Conservation (phyloP, 148 eudicot species). For the Arbutus unedo region DNA sequence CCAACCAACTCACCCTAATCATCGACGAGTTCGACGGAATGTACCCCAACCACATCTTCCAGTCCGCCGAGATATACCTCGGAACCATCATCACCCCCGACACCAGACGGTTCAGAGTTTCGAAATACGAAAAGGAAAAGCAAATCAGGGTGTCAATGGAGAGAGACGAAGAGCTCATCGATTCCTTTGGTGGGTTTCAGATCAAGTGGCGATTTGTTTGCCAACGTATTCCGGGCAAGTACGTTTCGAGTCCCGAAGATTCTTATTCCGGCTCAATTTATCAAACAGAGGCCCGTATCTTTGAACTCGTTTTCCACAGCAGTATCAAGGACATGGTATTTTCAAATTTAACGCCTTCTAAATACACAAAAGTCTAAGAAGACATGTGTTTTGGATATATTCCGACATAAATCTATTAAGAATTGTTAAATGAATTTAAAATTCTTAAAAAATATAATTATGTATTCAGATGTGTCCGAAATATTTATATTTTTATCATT, state of each 20-base stretch:
- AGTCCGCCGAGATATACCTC: conserved; percentile 22
- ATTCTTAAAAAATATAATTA: no score
- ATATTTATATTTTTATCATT: no score
- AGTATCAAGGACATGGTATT: conserved; percentile 17
- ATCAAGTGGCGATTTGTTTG: conserved; percentile 23
- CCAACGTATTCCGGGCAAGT: conserved; percentile 1
- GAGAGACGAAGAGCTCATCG: conserved; percentile 20
- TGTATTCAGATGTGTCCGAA: no score
- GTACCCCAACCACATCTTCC: conserved; percentile 19
- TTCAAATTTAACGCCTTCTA: not conserved
- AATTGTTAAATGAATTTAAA: no score
- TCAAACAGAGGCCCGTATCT: conserved; percentile 7
- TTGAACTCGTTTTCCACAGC: conserved; percentile 21
- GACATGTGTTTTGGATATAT: no score
- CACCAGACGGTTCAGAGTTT: conserved; percentile 14
- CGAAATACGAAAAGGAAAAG: conserved; percentile 10
- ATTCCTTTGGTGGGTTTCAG: conserved; percentile 17
- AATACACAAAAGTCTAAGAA: no score
- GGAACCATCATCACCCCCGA: conserved; percentile 9
- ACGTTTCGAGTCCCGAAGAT: not conserved
- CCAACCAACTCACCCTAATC: conserved; percentile 19
- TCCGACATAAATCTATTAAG: no score
- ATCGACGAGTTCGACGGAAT: conserved; percentile 29
- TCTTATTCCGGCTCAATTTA: not conserved
- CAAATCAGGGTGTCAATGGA: conserved; percentile 23